Base-by-base conservation (phyloP, 2,329 filamentous ascomycete species). In the Aspergillus sp. region DNA sequence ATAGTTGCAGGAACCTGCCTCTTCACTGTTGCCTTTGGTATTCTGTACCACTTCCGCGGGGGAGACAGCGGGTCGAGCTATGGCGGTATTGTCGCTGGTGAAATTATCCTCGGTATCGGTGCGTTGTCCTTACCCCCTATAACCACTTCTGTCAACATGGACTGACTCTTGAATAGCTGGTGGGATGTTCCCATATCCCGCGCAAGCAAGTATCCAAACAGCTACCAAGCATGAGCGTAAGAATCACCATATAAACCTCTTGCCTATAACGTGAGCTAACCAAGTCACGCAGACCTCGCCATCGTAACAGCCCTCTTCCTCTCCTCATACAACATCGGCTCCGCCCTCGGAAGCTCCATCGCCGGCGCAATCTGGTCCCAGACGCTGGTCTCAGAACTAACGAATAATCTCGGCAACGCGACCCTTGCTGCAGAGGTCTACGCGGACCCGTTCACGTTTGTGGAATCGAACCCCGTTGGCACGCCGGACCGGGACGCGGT, bases 291-390 rank as follows among this genome's bases (percentile, higher is more conserved):
- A 73, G 71, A 88, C 63, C 76, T 89, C 32, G 86, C 86, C 43
- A 82, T 87, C 60, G 81, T 89, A 61, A 89, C 85, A 0, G 85
- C 82, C 41, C 70, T 88, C 17, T 88, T 83, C 67, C 80, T 88
- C 3, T 82, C 85, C 15, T 80, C 76, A n/a, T 88, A 87, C 73
- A 85, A 84, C 67, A 78, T 88, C 39, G 85, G 85, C 30, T 84
- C 80, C 5, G 85, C 85, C 1, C 69, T 87, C 1, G 85, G 85
- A 20, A 82, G 83, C 66, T 78, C 83, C 15, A 80, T 88, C 24
- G 85, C 85, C 0, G 85, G 85, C 13, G 82, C 83, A 18, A 80
- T 88, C 59, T 88, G 85, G 85, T 83, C 81, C 0, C 83, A 88
- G 65, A 72, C 81, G 2, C 74, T 87, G 44, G 83, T 82, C 2